phyloP scores from a whole-genome alignment of 768 basidiomycete species.

The Coprinopsis cinerea region DNA sequence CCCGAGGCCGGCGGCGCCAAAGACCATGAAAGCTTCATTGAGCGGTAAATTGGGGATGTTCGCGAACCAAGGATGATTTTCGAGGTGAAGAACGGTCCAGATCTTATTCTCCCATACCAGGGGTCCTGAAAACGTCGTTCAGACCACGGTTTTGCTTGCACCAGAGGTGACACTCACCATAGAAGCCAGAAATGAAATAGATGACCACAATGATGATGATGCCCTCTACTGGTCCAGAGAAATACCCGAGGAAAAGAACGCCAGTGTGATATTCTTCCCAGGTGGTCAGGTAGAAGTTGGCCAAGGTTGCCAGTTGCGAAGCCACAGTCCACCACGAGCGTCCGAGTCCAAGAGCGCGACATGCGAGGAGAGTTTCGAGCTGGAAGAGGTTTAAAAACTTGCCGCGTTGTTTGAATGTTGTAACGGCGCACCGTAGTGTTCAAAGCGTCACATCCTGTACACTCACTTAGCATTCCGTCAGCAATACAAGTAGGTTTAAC shows the following conservation, averaged over 20 bases:
- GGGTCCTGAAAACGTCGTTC: conserved; percentile 46
- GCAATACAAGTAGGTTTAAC: conserved; percentile 11
- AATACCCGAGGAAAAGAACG: conserved; percentile 82
- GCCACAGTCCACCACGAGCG: conserved; percentile 97
- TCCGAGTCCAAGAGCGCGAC: conserved; percentile 84
- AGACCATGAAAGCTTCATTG: conserved; percentile 86
- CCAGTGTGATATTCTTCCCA: conserved; percentile 90
- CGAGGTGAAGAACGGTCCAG: conserved; percentile 51
- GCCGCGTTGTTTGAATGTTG: not conserved
- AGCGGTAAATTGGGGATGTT: conserved; percentile 64
- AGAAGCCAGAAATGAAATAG: conserved; percentile 73
- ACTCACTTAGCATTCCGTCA: not conserved
- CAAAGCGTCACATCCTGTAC: conserved; percentile 79
- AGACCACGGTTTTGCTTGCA: not conserved
- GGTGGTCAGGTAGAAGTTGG: conserved; percentile 78
- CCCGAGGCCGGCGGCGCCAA: conserved; percentile 60
- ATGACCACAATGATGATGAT: conserved; percentile 80
- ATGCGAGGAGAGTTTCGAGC: conserved; percentile 82
- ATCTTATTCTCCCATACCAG: conserved; percentile 75
- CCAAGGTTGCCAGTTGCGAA: conserved; percentile 69
- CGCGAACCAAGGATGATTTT: conserved; percentile 42
- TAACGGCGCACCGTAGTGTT: conserved; percentile 76
- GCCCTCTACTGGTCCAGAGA: conserved; percentile 95
- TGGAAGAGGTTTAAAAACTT: conserved; percentile 22
- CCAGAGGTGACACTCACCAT: conserved; percentile 38